Evolutionary conservation across 2,329 filamentous ascomycete species (phyloP), one percentile per base, ranked within the genome.

Genomic region (Botrytis galanthina): DNA sequence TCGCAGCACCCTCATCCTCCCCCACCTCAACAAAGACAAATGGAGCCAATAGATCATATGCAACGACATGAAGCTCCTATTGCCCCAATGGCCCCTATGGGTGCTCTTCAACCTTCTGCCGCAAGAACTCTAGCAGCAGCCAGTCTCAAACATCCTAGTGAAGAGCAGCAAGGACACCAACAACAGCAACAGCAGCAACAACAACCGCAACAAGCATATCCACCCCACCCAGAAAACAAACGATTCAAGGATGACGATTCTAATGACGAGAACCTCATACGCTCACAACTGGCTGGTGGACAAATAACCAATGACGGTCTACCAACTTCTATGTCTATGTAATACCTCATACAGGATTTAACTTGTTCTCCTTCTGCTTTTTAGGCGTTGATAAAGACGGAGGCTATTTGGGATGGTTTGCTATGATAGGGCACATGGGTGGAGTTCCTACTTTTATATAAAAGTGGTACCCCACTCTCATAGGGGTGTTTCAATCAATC

Each of bases 241-340:
- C 73, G 76, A 26, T 83, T 83, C 74, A 86, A 86, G 76, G 70
- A 82, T 7, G 76, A 76, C 12, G 82, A 84, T 9, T 83, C 84
- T n/a, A 84, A 84, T 12, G 84, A 85, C 3, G 87, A 89, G 29
- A 87, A 89, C 70, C 86, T 89, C 62, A 86, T 87, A 73, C 82
- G 86, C 60, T 77, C 77, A 12, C 87, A 89, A 77, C 79, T 89
- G 73, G 85, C 86, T 76, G 78, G 82, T 2, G 71, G 66, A 32
- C 66, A 57, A 69, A 16, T 69, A 29, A 83, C 85, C 29, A 81
- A 76, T 39, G 77, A 79, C 74, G 78, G 77, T 42, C 71, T 80
- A 29, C 76, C 79, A 35, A 73, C 74, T 72, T 68, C 76, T 35
- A 71, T 71, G 59, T 42, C 72, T 44, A 76, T 79, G 76, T 78